phyloP scores from a whole-genome alignment of 768 basidiomycete species.

The Serendipita sp. region DNA sequence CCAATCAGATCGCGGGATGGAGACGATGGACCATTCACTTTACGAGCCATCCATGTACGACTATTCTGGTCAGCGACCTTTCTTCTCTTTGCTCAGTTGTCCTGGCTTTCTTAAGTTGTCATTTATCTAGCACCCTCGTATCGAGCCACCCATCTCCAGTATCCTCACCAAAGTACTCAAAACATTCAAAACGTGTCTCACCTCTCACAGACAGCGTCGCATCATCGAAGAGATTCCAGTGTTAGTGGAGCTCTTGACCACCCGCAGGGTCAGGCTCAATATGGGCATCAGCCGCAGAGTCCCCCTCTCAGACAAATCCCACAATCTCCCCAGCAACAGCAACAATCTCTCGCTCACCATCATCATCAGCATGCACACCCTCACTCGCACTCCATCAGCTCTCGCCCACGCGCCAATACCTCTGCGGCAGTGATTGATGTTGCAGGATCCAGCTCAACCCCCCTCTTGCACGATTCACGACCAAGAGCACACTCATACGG shows the following conservation, averaged over 20 bases:
- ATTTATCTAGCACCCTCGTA: neutral
- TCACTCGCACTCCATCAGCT: neutral
- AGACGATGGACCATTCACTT: conserved; percentile 3
- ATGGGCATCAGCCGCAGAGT: neutral
- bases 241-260: neutral
- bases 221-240: conserved; percentile 3
- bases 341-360: neutral
- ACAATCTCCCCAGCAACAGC: neutral
- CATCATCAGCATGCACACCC: neutral
- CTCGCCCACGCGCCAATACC: neutral
- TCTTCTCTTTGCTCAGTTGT: neutral
- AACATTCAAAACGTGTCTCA: conserved; percentile 1
- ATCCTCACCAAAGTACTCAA: neutral
- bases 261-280: neutral
- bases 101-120: neutral
- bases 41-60: neutral
- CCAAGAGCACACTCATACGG: conserved; percentile 1
- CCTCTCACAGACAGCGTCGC: neutral
- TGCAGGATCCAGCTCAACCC: neutral
- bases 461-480: neutral
- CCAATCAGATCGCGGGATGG: conserved; percentile 1
- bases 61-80: neutral
- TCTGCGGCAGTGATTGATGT: neutral
- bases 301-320: neutral
- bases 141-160: neutral